Percentiles rank a stretch among this genome's conserved stretches.
Conservation (phyloP, 495 filamentous ascomycete species). For the Parathielavia hyrcaniae region DNA sequence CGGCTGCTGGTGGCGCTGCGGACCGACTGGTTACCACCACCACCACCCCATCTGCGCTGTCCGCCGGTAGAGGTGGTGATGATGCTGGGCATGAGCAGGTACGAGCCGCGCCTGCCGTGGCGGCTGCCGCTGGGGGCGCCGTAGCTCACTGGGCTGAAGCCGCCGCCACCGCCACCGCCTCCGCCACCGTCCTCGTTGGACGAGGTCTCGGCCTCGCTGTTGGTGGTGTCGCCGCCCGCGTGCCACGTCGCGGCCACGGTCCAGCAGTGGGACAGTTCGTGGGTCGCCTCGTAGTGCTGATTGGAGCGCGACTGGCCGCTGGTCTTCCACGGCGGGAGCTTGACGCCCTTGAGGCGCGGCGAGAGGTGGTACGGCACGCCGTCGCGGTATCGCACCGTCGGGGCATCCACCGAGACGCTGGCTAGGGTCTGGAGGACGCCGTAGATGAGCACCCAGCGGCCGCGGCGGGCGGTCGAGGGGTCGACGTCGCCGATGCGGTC, state of each 20-base stretch:
- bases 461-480: conserved; percentile 54
- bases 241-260: conserved; percentile 44
- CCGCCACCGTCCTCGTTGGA: conserved; percentile 22
- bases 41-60: no score
- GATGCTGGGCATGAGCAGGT: no score
- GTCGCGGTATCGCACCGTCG: conserved; percentile 52
- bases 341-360: conserved; percentile 49
- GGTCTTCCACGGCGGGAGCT: conserved; percentile 54
- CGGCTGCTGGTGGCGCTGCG: conserved; percentile 19
- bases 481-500: conserved; percentile 46
- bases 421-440: conserved; percentile 64
- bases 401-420: conserved; percentile 59
- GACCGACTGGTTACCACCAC: conserved; percentile 18
- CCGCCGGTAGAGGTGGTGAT: no score
- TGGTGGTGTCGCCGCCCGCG: conserved; percentile 16
- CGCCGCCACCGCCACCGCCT: no score
- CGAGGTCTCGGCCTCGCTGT: conserved; percentile 31
- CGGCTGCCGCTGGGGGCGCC: neutral
- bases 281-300: conserved; percentile 45
- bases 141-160: conserved; percentile 16
- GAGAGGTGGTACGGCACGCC: conserved; percentile 61
- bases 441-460: conserved; percentile 70
- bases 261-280: conserved; percentile 60
- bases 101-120: neutral
- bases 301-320: conserved; percentile 16